Evolutionary conservation across 768 basidiomycete species (phyloP), one percentile per base, ranked within the genome.

Genomic region (Leccinum uliginosum): DNA sequence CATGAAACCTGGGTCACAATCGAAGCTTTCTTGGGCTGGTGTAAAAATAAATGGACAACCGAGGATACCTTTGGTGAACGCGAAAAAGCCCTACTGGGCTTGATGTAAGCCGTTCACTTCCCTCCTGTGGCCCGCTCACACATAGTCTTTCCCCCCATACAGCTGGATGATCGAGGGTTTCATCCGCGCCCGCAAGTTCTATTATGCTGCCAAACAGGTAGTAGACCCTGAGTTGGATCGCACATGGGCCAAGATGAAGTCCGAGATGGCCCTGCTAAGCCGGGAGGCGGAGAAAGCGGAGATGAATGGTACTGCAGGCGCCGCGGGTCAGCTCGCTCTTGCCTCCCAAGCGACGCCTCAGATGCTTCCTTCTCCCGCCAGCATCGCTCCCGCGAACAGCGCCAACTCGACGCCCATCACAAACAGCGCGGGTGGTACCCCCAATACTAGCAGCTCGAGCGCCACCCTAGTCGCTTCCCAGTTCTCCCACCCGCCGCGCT

Each of bases 141-240:
- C 71, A 67, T 64, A 52, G 40, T 54, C 46, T 51, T 51, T 53
- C 60, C 46, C 62, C 55, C 54, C 54, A 55, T 62, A 63, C 76
- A 91, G 89, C 66, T 85, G 72, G 70, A 86, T 91, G 87, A 83
- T 91, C 70, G 86, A 91, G 71, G 85, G 79, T 6, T 91, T 83
- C 71, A 87, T 91, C 62, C 78, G 83, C 51, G 74, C 75, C 21
- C 81, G 81, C 65, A 81, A 78, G 65, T 67, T 79, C 57, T 71
- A 69, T 51, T 80, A 80, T 65, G 62, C 67, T 43, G 73, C 74
- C 35, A 69, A 65, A 60, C 53, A 48, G 21, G 67, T 64, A 57
- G 65, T 69, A 53, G 71, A 71, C 65, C 70, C 70, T 68, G 70
- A 71, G 48, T 51, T 71, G 47, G 70, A 71, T 21, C 70, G 70